Evolutionary conservation across 495 filamentous ascomycete genomes (phyloP).

Genomic region (Penicillium arizonense): DNA sequence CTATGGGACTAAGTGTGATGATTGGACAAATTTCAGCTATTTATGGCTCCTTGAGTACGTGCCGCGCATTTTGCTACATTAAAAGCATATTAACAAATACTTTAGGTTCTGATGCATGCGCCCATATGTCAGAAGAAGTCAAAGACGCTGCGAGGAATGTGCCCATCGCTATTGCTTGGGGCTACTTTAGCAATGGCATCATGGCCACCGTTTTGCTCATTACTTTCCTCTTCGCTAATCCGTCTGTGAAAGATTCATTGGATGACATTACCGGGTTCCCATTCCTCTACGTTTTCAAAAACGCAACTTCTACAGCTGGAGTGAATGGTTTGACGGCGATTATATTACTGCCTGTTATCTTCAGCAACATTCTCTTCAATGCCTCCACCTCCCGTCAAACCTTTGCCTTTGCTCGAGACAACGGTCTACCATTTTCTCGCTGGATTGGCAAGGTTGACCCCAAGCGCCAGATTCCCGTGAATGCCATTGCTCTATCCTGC

Average conservation of each 20-base stretch:
- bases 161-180: conserved; percentile 40
- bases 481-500: conserved; percentile 31
- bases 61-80: neutral
- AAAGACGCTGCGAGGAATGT: conserved; percentile 35
- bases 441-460: conserved; percentile 33
- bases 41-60: conserved; percentile 29
- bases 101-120: conserved; percentile 29
- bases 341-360: conserved; percentile 30
- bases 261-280: conserved; percentile 24
- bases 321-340: conserved; percentile 26
- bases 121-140: conserved; percentile 45
- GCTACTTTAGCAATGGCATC: conserved; percentile 32
- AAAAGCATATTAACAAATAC: neutral
- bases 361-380: conserved; percentile 30
- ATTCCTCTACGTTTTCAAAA: conserved; percentile 24
- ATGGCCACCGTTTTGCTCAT: conserved; percentile 38
- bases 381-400: conserved; percentile 37
- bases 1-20: conserved; percentile 43
- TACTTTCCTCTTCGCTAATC: conserved; percentile 36
- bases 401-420: conserved; percentile 43
- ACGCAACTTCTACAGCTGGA: conserved; percentile 17
- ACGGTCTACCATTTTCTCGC: conserved; percentile 33
- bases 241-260: conserved; percentile 31
- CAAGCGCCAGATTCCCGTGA: conserved; percentile 44
- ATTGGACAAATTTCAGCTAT: conserved; percentile 46